Percentiles rank a stretch among this genome's conserved stretches.
phyloP scores from a whole-genome alignment of 495 filamentous ascomycete species.

The Rostrohypoxylon terebratum region DNA sequence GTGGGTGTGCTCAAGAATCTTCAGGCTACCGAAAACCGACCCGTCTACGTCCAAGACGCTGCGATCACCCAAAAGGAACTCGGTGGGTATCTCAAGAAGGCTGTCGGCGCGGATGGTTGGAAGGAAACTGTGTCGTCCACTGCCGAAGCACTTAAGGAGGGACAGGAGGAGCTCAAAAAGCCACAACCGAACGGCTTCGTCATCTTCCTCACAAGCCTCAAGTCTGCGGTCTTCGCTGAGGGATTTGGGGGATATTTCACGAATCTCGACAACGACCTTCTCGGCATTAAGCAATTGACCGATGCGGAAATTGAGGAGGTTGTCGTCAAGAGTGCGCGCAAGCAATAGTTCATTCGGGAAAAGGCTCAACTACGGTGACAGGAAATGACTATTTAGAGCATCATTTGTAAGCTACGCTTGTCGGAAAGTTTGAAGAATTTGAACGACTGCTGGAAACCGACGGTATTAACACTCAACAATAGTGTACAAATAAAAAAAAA shows the following conservation, averaged over 20 bases:
- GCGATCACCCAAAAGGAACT: slow-evolving; percentile 60
- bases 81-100: slow-evolving; percentile 54
- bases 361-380: no score
- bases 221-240: slow-evolving; percentile 53
- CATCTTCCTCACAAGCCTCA: slow-evolving; percentile 33
- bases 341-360: no score
- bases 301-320: slow-evolving; percentile 37
- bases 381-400: no score
- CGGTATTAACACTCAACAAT: not conserved
- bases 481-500: not conserved
- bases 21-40: slow-evolving; percentile 63
- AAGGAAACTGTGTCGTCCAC: slow-evolving; percentile 50
- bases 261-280: slow-evolving; percentile 44
- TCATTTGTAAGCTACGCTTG: no score
- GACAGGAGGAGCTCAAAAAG: slow-evolving; percentile 51
- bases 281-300: slow-evolving; percentile 43
- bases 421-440: no score
- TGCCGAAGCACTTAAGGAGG: slow-evolving; percentile 43
- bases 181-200: slow-evolving; percentile 30
- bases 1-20: slow-evolving; percentile 57
- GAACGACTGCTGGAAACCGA: no score
- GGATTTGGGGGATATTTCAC: slow-evolving; percentile 45
- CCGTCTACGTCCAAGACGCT: slow-evolving; percentile 57
- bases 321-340: slow-evolving; percentile 13
- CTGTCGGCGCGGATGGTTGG: slow-evolving; percentile 53